These are phyloP conservation scores for Scheffersomyces stipitis DNA, from an alignment of 805 yeast species.

Conservation along the genomic window DNA sequence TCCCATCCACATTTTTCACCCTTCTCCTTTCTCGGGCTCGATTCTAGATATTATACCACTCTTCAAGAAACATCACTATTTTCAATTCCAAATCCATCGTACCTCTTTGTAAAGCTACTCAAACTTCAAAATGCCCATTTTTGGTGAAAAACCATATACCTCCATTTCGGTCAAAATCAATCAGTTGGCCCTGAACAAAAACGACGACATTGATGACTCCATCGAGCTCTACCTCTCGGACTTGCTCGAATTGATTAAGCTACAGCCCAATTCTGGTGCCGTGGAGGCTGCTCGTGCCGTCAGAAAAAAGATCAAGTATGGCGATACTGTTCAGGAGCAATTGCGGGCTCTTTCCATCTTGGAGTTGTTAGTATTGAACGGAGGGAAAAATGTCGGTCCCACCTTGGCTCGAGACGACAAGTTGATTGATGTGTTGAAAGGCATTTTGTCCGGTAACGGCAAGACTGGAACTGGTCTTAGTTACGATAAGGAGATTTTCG, in stretches of 20 bases:
- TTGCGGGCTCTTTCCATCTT: constrained; percentile 54
- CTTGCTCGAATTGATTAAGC: constrained; percentile 51
- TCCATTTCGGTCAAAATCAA: constrained; percentile 67
- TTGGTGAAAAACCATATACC: constrained; percentile 69
- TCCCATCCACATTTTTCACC: too few species aligned
- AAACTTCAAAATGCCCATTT: constrained; percentile 26
- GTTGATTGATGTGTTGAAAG: constrained; percentile 60
- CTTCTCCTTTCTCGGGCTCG: too few species aligned
- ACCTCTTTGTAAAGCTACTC: too few species aligned
- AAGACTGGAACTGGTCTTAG: constrained; percentile 34
- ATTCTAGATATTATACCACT: too few species aligned
- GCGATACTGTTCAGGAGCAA: constrained; percentile 59
- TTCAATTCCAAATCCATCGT: background rate
- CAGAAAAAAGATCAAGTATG: constrained; percentile 86
- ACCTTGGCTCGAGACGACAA: constrained; percentile 65
- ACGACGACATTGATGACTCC: constrained; percentile 36
- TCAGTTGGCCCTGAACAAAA: constrained; percentile 43
- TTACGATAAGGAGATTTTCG: constrained; percentile 43
- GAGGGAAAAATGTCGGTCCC: constrained; percentile 42
- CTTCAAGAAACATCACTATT: too few species aligned
- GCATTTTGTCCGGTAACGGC: constrained; percentile 43
- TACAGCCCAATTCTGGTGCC: constrained; percentile 36
- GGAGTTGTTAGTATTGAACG: constrained; percentile 40
- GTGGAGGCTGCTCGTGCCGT: constrained; percentile 89
- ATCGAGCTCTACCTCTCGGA: constrained; percentile 53